phyloP scores from a whole-genome alignment of 805 yeast genomes.

The Starmera caribaea region DNA sequence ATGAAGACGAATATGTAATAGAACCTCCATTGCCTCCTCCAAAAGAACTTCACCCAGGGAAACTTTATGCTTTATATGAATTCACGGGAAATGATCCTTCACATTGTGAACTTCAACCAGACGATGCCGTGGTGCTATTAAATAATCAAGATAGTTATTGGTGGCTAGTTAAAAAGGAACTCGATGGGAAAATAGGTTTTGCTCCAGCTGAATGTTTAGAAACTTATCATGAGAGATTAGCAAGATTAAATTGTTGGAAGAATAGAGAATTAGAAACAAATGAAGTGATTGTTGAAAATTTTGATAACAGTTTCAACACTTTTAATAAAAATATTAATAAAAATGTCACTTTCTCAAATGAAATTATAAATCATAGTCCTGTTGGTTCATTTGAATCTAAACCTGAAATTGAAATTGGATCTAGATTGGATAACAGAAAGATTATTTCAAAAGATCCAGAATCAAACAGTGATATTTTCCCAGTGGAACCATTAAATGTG shows the following conservation, averaged over 20 bases:
- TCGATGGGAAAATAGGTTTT: slow-evolving; percentile 73
- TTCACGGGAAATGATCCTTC: slow-evolving; percentile 90
- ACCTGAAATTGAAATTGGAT: slow-evolving; percentile 7
- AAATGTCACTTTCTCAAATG: slow-evolving; percentile 13
- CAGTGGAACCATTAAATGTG: slow-evolving; percentile 14
- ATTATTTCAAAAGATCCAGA: neutral
- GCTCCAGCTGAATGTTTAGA: slow-evolving; percentile 96
- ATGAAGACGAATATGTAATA: slow-evolving; percentile 30
- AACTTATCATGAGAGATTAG: slow-evolving; percentile 83
- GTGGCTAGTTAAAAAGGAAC: slow-evolving; percentile 73
- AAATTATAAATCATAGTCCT: slow-evolving; percentile 2
- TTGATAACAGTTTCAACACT: neutral
- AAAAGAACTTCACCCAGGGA: slow-evolving; percentile 70
- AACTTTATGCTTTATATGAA: slow-evolving; percentile 77
- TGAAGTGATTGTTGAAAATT: slow-evolving; percentile 5
- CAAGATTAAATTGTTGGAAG: slow-evolving; percentile 85
- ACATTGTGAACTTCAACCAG: slow-evolving; percentile 70
- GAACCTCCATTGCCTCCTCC: slow-evolving; percentile 48
- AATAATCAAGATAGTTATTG: slow-evolving; percentile 92
- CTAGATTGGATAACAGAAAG: neutral
- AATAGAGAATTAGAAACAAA: slow-evolving; percentile 50
- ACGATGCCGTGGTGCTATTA: slow-evolving; percentile 72
- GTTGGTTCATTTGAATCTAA: neutral
- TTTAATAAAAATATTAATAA: slow-evolving; percentile 4
- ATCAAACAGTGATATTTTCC: slow-evolving; percentile 10